phyloP scores from a whole-genome alignment of 495 filamentous ascomycete genomes.

The Trichocladium uniseriatum region DNA sequence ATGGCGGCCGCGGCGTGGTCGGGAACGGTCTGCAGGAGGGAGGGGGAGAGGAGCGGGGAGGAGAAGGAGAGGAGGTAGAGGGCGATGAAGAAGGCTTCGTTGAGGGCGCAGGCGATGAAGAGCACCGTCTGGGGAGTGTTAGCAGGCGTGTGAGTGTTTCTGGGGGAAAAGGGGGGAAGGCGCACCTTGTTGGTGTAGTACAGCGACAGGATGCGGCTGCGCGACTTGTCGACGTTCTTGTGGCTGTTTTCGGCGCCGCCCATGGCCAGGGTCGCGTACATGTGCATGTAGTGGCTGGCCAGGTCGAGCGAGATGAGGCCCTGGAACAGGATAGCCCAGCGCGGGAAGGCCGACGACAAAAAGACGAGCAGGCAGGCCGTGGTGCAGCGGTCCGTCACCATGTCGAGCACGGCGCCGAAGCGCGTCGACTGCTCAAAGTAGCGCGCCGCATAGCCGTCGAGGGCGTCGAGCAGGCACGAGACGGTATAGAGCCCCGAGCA shows the following conservation, averaged over 20 bases:
- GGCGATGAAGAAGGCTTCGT: slow-evolving; percentile 95
- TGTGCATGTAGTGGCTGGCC: slow-evolving; percentile 96
- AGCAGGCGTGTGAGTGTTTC: slow-evolving; percentile 3
- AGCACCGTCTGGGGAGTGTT: slow-evolving; percentile 59
- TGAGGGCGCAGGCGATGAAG: slow-evolving; percentile 80
- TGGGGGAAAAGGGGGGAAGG: neutral
- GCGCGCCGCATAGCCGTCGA: slow-evolving; percentile 87
- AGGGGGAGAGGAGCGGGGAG: slow-evolving; percentile 73
- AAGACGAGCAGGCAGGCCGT: slow-evolving; percentile 91
- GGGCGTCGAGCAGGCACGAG: slow-evolving; percentile 86
- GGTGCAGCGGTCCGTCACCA: slow-evolving; percentile 88
- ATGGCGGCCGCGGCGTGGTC: slow-evolving; percentile 41
- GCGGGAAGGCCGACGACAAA: slow-evolving; percentile 80
- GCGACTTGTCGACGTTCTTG: slow-evolving; percentile 79
- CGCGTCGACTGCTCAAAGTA: slow-evolving; percentile 81
- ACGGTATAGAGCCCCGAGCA: slow-evolving; percentile 86
- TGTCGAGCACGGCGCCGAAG: slow-evolving; percentile 93
- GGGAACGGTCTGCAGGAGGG: slow-evolving; percentile 51
- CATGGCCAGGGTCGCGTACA: slow-evolving; percentile 87
- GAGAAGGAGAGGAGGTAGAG: slow-evolving; percentile 97
- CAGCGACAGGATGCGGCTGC: slow-evolving; percentile 75
- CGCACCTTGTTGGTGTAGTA: slow-evolving; percentile 95
- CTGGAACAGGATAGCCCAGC: slow-evolving; percentile 91
- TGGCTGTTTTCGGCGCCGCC: slow-evolving; percentile 70
- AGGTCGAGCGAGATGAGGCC: slow-evolving; percentile 82